Evolutionary conservation across 2,329 filamentous ascomycete genomes (phyloP).

Genomic region (Magnaporthiopsis incrustans): DNA sequence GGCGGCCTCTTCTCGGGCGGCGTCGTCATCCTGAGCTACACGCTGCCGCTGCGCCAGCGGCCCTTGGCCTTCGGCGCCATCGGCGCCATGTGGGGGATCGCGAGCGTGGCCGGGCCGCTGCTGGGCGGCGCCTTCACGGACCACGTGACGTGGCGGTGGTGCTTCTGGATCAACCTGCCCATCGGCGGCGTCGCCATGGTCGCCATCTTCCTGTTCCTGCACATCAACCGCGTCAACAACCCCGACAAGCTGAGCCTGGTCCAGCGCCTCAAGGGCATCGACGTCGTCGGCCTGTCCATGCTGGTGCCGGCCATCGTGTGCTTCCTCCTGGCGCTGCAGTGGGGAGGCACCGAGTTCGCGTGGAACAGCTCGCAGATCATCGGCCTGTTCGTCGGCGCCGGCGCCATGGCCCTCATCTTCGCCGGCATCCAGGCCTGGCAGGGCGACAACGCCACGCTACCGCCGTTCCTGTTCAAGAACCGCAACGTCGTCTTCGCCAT

Average conservation of each 20-base stretch:
- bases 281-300: conserved; percentile 39
- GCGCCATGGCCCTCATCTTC: conserved; percentile 37
- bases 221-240: conserved; percentile 27
- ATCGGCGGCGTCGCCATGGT: conserved; percentile 11
- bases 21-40: conserved; percentile 33
- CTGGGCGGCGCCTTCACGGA: conserved; percentile 31
- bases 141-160: conserved; percentile 28
- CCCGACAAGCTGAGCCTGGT: conserved; percentile 24
- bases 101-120: conserved; percentile 32
- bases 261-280: conserved; percentile 35
- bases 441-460: conserved; percentile 40
- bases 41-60: conserved; percentile 42
- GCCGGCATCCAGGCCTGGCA: conserved; percentile 35
- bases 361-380: conserved; percentile 43
- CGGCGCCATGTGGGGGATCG: conserved; percentile 45
- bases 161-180: conserved; percentile 15
- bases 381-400: conserved; percentile 42
- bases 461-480: conserved; percentile 39
- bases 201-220: conserved; percentile 38
- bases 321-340: conserved; percentile 48
- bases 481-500: conserved; percentile 30
- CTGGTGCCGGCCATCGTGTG: conserved; percentile 45
- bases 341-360: conserved; percentile 43
- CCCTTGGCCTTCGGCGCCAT: conserved; percentile 42
- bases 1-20: conserved; percentile 36